A percentile compares a stretch with the other conserved stretches of the same genome.
These are phyloP conservation scores for Monilinia laxa DNA, from an alignment of 2,329 filamentous ascomycete species.

Conservation along the genomic window DNA sequence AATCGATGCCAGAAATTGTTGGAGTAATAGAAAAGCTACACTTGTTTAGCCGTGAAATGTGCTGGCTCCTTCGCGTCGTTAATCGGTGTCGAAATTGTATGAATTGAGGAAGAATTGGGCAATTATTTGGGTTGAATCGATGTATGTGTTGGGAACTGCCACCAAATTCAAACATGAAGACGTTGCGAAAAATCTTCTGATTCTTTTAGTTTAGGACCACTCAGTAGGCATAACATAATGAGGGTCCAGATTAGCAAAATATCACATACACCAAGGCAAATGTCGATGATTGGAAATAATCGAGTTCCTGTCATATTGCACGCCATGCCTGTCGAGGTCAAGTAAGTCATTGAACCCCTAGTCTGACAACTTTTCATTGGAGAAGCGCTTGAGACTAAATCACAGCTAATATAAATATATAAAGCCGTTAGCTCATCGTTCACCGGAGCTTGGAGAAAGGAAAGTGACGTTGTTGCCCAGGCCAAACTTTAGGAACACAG, in stretches of 20 bases:
- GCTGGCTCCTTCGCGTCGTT: background rate
- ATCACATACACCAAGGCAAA: background rate
- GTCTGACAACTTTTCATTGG: background rate
- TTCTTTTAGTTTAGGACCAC: background rate
- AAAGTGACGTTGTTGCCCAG: background rate
- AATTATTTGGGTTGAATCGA: background rate
- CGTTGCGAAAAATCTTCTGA: background rate
- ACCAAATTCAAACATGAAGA: background rate
- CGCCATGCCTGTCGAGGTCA: background rate
- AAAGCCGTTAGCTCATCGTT: slow-evolving; percentile 1
- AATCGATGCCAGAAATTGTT: background rate
- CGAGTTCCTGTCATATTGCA: background rate
- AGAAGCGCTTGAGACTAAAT: background rate
- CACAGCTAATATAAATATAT: background rate
- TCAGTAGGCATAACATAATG: background rate
- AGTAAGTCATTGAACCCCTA: background rate
- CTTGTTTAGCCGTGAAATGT: background rate
- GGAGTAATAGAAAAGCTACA: background rate
- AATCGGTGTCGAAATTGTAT: background rate
- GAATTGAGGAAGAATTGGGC: background rate
- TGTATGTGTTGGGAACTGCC: background rate
- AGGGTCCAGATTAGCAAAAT: background rate
- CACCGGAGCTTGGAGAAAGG: background rate
- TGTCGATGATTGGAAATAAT: background rate
- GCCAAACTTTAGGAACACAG: background rate